Base-by-base conservation (phyloP, 768 basidiomycete species). In the Rhodocollybia butyracea region DNA sequence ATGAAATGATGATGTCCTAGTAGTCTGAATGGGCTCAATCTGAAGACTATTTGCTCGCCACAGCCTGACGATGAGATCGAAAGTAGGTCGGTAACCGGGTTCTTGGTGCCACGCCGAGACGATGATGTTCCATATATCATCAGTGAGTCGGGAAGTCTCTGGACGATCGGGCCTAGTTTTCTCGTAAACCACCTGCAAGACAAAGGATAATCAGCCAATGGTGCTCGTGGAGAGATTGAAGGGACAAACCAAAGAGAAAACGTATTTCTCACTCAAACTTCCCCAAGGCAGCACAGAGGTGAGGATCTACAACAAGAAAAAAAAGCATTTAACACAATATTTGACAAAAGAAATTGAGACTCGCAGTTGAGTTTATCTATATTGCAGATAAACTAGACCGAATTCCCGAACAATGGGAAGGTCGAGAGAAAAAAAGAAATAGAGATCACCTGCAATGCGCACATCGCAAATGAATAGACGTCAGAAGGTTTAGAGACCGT, bases 381-480 rank as follows among this genome's bases (percentile, higher is more conserved):
- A n/a, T n/a, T n/a, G n/a, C n/a, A n/a, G n/a, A n/a, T n/a, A n/a
- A n/a, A n/a, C n/a, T n/a, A n/a, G n/a, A n/a, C n/a, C n/a, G n/a
- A n/a, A n/a, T n/a, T n/a, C n/a, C n/a, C n/a, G n/a, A n/a, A n/a
- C n/a, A n/a, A n/a, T n/a, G n/a, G n/a, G n/a, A n/a, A n/a, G n/a
- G n/a, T n/a, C n/a, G n/a, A n/a, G n/a, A n/a, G n/a, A n/a, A n/a
- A n/a, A n/a, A n/a, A n/a, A n/a, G n/a, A n/a, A n/a, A n/a, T n/a
- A n/a, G n/a, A n/a, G n/a, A 19, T 51, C 30, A 68, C 66, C 56
- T 68, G 64, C 21, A 61, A 57, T 24, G 65, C 59, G 38, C 46
- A 59, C 66, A 68, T 68, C 2, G 65, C 64, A 61, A 64, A 68
- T 1, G 66, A 64, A 50, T 57, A 68, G 11, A 66, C 65, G 43